phyloP scores from a whole-genome alignment of 2,329 filamentous ascomycete genomes.

The Zymoseptoria ardabiliae region DNA sequence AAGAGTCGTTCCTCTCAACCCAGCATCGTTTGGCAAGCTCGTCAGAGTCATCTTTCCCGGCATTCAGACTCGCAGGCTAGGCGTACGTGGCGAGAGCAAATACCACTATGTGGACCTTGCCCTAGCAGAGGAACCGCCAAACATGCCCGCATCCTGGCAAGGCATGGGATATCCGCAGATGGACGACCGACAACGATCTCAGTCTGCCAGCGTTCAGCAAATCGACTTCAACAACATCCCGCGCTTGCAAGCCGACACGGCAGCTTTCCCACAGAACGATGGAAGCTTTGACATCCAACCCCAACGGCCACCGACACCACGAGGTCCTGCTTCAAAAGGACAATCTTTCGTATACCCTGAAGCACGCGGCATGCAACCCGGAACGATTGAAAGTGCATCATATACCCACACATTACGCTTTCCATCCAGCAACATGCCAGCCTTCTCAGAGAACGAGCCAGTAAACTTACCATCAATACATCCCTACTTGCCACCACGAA shows the following conservation, averaged over 20 bases:
- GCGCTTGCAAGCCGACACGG: slow-evolving; percentile 42
- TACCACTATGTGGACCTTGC: slow-evolving; percentile 73
- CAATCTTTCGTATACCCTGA: slow-evolving; percentile 42
- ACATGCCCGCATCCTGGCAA: slow-evolving; percentile 18
- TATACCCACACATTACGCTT: slow-evolving; percentile 60
- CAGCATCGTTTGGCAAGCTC: slow-evolving; percentile 94
- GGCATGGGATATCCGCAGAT: slow-evolving; percentile 12
- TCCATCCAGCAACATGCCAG: slow-evolving; percentile 49
- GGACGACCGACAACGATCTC: slow-evolving; percentile 22
- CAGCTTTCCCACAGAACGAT: slow-evolving; percentile 38
- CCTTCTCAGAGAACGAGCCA: slow-evolving; percentile 57
- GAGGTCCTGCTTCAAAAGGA: slow-evolving; percentile 37
- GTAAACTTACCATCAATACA: slow-evolving; percentile 81
- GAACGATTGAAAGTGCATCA: slow-evolving; percentile 40
- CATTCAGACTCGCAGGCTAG: slow-evolving; percentile 82
- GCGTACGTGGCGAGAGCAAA: slow-evolving; percentile 93
- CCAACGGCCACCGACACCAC: slow-evolving; percentile 23
- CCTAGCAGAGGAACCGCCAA: slow-evolving; percentile 39
- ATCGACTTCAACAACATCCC: slow-evolving; percentile 36
- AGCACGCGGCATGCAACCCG: slow-evolving; percentile 34
- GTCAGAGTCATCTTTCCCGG: slow-evolving; percentile 94
- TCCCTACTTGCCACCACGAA: slow-evolving; percentile 69
- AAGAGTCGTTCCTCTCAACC: slow-evolving; percentile 89
- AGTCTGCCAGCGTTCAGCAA: slow-evolving; percentile 26
- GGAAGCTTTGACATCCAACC: slow-evolving; percentile 24